Evolutionary conservation across 495 filamentous ascomycete species (phyloP).

Genomic region (Hyaloscypha hepaticicola): DNA sequence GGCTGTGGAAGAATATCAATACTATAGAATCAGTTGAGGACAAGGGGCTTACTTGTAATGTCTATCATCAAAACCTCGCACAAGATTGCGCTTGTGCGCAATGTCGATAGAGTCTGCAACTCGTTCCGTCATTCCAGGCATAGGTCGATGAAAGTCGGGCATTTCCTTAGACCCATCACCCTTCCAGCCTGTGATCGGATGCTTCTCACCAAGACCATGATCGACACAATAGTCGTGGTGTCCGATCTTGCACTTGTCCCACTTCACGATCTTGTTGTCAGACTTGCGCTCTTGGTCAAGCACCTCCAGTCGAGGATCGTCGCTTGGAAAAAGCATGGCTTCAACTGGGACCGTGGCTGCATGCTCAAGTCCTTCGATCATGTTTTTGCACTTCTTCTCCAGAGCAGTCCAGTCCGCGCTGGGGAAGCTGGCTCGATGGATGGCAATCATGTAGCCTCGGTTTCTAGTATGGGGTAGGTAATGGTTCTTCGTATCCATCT

Average conservation of each 20-base stretch:
- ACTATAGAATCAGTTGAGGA: constrained; percentile 2
- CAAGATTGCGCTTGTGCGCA: constrained; percentile 47
- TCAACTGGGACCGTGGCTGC: constrained; percentile 63
- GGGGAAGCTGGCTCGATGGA: constrained; percentile 1
- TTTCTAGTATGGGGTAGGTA: constrained; percentile 78
- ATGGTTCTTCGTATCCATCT: constrained; percentile 70
- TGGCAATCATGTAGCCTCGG: constrained; percentile 68
- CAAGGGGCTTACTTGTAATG: constrained; percentile 57
- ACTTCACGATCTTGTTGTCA: constrained; percentile 43
- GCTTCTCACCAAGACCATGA: constrained; percentile 47
- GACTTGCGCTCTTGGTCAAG: background rate
- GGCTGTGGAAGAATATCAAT: constrained; percentile 35
- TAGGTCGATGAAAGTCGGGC: constrained; percentile 47
- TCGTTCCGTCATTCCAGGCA: constrained; percentile 44
- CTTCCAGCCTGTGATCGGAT: constrained; percentile 58
- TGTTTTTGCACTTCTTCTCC: background rate
- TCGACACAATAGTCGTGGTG: constrained; percentile 52
- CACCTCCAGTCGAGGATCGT: constrained; percentile 46
- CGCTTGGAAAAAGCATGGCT: constrained; percentile 51
- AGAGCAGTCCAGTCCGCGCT: constrained; percentile 10
- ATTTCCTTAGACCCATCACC: constrained; percentile 47
- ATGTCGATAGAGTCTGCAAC: constrained; percentile 71
- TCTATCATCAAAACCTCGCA: constrained; percentile 52
- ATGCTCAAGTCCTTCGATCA: constrained; percentile 41
- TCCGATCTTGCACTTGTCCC: constrained; percentile 56